Evolutionary conservation across 176 grass and related monocot genomes (phyloP), one percentile per base, ranked within the genome.

Genomic region (Triticum monococcum): DNA sequence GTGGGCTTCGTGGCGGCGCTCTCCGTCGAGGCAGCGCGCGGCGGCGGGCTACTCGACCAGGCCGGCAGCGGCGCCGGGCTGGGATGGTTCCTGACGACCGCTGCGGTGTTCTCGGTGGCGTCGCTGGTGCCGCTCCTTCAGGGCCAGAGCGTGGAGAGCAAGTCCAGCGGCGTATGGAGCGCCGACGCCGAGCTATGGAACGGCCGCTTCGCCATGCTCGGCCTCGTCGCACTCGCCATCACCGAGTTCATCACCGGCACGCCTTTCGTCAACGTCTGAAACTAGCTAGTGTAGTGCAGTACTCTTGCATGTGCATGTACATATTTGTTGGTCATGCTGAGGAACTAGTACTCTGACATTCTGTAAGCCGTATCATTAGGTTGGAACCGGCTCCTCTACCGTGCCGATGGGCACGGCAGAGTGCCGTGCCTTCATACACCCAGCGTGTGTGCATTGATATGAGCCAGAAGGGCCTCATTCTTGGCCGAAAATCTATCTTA

Each of bases 101-200:
- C 88, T 0, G 83, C 26, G 8, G 38, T 94, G 73, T 80, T 94
- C 1, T 89, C 95, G 0, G 88, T 38, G 5, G 95, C 95, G 32
- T 97, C 95, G 11, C 72, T 97, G 60, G 88, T 85, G 65, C 95
- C 95, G 22, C 26, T 97, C 61, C 90, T 97, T 8, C 77, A 72
- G 3, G 95, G 94, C 2, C 70, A 84, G 7, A 94, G 31, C 36
- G 90, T 76, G 0, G 75, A 92, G 83, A 67, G 22, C 5, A 89
- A 84, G 69, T 32, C 79, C 5, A 25, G 38, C 0, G 81, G 41
- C n/a, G 2, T 94, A 5, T 86, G 90, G 86, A 91, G 18, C 45
- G 88, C 88, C 14, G 67, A 91, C 60, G 95, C 95, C 1, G 95
- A 97, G 90, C 72, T 97, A 72, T 97, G 95, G 92, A 97, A 97